Conservation (phyloP, 2,329 filamentous ascomycete genomes). For the Pseudonectria buxi region DNA sequence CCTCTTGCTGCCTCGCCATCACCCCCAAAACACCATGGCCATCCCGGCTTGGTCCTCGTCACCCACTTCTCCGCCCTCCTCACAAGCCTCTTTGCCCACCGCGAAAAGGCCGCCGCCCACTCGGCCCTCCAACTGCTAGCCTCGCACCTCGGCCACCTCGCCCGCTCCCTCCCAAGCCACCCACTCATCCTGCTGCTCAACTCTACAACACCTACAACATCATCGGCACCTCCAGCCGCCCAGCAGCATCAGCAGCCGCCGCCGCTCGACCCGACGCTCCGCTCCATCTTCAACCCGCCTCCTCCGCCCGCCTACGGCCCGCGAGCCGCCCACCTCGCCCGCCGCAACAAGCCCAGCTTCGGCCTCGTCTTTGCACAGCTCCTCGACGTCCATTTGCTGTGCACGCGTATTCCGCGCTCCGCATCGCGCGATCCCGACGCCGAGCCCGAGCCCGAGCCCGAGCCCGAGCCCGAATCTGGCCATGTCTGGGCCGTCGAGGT, state of each 20-base stretch:
- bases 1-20: conserved; percentile 6
- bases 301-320: conserved; percentile 11
- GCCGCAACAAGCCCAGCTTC: conserved; percentile 43
- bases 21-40: neutral
- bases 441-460: conserved; percentile 1
- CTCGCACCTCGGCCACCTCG: conserved; percentile 38
- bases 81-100: conserved; percentile 44
- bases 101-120: conserved; percentile 42
- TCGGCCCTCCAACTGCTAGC: conserved; percentile 40
- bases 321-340: conserved; percentile 11
- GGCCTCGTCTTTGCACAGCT: conserved; percentile 49
- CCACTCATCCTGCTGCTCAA: conserved; percentile 52
- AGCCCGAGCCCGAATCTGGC: conserved; percentile 9
- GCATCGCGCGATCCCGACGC: conserved; percentile 1
- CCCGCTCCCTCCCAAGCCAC: conserved; percentile 31
- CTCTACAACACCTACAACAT: conserved; percentile 29
- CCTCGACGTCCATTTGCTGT: conserved; percentile 48
- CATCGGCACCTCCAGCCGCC: conserved; percentile 3
- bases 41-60: conserved; percentile 45
- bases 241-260: conserved; percentile 1
- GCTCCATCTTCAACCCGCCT: conserved; percentile 42
- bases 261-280: conserved; percentile 37
- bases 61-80: conserved; percentile 49
- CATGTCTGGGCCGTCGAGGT: conserved; percentile 44
- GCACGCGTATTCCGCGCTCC: conserved; percentile 36